A percentile compares a stretch with the other conserved stretches of the same genome.
Evolutionary conservation across 192 early-diverging fungal species (phyloP).

Genomic region (Pilobolus umbonatus): DNA sequence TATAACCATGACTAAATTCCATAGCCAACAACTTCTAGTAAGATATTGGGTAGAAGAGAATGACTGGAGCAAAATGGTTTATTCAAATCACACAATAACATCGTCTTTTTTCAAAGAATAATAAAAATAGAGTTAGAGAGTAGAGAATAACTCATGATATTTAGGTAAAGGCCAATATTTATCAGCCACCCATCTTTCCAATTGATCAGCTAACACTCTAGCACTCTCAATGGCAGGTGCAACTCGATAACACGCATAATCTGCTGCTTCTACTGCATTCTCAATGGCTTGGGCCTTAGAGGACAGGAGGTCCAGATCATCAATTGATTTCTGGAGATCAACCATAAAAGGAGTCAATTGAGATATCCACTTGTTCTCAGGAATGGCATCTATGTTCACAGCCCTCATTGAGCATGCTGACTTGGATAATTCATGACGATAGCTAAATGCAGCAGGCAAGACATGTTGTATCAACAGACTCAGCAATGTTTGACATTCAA

Average conservation of each 20-base stretch:
- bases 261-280: constrained; percentile 60
- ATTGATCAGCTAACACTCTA: constrained; percentile 62
- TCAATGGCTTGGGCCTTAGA: constrained; percentile 55
- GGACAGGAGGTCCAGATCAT: constrained; percentile 52
- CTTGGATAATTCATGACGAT: constrained; percentile 85
- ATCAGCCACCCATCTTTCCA: constrained; percentile 83
- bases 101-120: too few relatives aligned
- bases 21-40: too few relatives aligned
- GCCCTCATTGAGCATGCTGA: constrained; percentile 65
- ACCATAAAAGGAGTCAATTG: constrained; percentile 58
- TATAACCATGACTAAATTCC: too few relatives aligned
- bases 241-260: constrained; percentile 55
- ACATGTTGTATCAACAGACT: constrained; percentile 79
- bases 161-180: constrained; percentile 97
- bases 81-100: too few relatives aligned
- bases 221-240: constrained; percentile 68
- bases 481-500: constrained; percentile 88
- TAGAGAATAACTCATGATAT: constrained; percentile 90
- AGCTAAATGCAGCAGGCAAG: constrained; percentile 84
- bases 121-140: constrained; percentile 43
- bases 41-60: too few relatives aligned
- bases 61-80: too few relatives aligned
- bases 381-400: constrained; percentile 45
- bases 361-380: constrained; percentile 71
- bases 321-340: constrained; percentile 50